Evolutionary conservation across 768 basidiomycete species (phyloP).

Genomic region (Collybia sordida): DNA sequence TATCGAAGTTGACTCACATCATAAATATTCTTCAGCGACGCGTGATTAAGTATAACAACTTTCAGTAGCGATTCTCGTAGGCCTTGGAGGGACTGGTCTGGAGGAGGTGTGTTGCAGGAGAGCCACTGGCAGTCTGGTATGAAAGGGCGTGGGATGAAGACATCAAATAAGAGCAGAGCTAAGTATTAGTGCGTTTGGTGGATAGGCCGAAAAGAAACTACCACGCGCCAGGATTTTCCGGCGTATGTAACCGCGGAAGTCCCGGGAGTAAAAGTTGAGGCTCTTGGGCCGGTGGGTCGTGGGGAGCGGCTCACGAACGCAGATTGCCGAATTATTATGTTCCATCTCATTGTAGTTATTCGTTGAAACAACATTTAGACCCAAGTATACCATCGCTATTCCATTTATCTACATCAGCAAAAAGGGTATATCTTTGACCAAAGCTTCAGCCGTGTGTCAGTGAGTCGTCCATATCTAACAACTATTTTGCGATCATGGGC

Average conservation of each 20-base stretch:
- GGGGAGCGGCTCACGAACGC: not conserved
- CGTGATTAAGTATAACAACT: not conserved
- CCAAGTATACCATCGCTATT: not conserved
- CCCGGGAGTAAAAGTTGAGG: constrained; percentile 21
- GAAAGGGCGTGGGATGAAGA: constrained; percentile 3
- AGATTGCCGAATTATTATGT: constrained; percentile 7
- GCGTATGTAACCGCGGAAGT: constrained; percentile 27
- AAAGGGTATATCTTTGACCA: too few species aligned
- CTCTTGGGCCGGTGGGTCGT: not conserved
- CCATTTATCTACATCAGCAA: not conserved
- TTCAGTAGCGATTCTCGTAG: not conserved
- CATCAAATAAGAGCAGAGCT: constrained; percentile 6
- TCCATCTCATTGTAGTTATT: not conserved
- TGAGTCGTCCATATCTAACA: too few species aligned
- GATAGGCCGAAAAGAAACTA: constrained; percentile 6
- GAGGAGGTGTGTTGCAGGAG: not conserved
- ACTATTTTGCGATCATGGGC: too few species aligned
- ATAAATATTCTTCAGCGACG: not conserved
- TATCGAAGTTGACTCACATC: constrained; percentile 3
- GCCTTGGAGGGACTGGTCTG: not conserved
- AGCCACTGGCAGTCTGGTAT: not conserved
- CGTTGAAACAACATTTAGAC: not conserved
- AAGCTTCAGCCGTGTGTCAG: too few species aligned
- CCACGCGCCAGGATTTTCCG: constrained; percentile 29
- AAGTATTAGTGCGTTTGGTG: not conserved